Percentiles rank a stretch among this genome's conserved stretches.
Conservation (phyloP, 1,284 basidiomycete species). For the Anthracocystis panici-leucophaei region DNA sequence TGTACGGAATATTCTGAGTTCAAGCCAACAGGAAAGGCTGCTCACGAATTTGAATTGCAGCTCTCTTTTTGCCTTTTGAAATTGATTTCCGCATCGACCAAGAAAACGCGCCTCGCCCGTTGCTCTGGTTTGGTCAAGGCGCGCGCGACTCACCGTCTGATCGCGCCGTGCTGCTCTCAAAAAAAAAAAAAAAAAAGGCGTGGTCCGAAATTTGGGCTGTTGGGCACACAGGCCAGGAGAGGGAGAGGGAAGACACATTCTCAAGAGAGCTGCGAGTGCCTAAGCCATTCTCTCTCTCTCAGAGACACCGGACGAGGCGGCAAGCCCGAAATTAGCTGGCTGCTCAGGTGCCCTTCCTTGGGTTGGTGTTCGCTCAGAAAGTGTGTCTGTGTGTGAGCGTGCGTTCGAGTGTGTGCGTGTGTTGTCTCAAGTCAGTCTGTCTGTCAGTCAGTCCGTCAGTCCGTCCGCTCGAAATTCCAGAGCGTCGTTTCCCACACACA, state of each 20-base stretch:
- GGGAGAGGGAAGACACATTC: not conserved
- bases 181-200: not conserved
- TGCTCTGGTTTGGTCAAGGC: too few species aligned
- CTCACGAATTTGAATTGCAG: too few species aligned
- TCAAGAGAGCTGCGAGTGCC: not conserved
- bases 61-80: too few species aligned
- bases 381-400: conserved; percentile 1
- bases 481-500: not conserved
- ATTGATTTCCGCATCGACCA: too few species aligned
- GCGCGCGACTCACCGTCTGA: conserved; percentile 13
- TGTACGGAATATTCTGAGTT: too few species aligned
- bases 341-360: too few species aligned
- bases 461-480: not conserved
- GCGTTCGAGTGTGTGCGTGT: not conserved
- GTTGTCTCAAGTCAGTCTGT: not conserved
- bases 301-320: too few species aligned
- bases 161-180: conserved; percentile 23
- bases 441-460: too few species aligned
- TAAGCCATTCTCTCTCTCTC: not conserved
- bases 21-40: too few species aligned
- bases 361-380: too few species aligned
- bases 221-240: not conserved
- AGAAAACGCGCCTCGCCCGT: too few species aligned
- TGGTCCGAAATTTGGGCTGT: conserved; percentile 3
- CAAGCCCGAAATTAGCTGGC: too few species aligned